Conservation (phyloP, 1,139 yeast genomes). For the Lodderomyces jiufengensis region DNA sequence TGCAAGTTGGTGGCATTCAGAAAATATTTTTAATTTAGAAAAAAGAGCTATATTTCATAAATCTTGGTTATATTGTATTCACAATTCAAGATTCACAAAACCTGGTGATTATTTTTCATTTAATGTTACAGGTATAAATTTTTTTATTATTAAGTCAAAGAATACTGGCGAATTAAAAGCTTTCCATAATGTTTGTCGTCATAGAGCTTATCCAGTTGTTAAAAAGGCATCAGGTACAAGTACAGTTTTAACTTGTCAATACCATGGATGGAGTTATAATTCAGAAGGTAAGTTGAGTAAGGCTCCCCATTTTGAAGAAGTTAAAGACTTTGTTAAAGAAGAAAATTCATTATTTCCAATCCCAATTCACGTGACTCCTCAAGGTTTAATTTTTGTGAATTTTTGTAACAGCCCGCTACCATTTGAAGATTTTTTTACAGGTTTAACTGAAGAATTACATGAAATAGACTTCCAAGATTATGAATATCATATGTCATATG, state of each 20-base stretch:
- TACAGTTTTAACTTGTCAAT: conserved; percentile 53
- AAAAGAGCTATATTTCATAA: conserved; percentile 54
- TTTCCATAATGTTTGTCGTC: conserved; percentile 63
- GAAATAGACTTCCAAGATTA: conserved; percentile 59
- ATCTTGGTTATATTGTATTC: conserved; percentile 54
- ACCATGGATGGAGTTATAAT: conserved; percentile 66
- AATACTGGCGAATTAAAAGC: conserved; percentile 49
- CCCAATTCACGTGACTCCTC: conserved; percentile 50
- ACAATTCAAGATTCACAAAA: conserved; percentile 47
- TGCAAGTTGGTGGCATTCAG: conserved; percentile 65
- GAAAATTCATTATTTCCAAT: conserved; percentile 55
- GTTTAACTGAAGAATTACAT: conserved; percentile 47
- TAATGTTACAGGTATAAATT: conserved; percentile 50
- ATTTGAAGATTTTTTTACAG: conserved; percentile 51
- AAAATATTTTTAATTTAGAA: conserved; percentile 53
- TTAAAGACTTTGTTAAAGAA: conserved; percentile 53
- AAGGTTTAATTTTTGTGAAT: conserved; percentile 56
- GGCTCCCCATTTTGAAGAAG: conserved; percentile 57
- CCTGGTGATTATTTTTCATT: conserved; percentile 55
- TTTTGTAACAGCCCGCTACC: conserved; percentile 38
- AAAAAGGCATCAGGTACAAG: conserved; percentile 58
- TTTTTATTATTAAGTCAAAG: conserved; percentile 53
- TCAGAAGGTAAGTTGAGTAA: conserved; percentile 54
- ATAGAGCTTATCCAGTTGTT: conserved; percentile 60
- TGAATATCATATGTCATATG: conserved; percentile 64